Conservation (phyloP, 208 protist species). For the Leptomonas pyrrhocoris region DNA sequence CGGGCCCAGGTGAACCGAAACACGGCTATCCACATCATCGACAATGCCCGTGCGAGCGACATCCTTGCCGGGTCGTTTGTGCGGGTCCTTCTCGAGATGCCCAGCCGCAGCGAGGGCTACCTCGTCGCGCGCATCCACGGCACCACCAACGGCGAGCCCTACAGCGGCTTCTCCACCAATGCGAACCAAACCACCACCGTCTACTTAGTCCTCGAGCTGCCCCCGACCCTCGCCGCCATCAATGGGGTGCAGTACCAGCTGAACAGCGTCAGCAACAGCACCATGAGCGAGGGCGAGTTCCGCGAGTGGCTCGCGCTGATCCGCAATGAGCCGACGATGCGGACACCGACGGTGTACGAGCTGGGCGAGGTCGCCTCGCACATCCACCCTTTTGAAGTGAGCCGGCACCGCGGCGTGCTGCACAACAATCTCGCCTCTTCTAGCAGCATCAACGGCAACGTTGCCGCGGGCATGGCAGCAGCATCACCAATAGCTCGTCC, state of each 20-base stretch:
- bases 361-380: conserved; percentile 35
- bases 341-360: conserved; percentile 39
- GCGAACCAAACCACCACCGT: conserved; percentile 44
- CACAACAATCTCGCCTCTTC: conserved; percentile 2
- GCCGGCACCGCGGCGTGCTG: conserved; percentile 20
- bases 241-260: conserved; percentile 83
- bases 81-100: conserved; percentile 76
- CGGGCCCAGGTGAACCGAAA: conserved; percentile 76
- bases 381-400: conserved; percentile 33
- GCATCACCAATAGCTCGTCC: neutral
- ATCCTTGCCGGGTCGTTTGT: conserved; percentile 66
- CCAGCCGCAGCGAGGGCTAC: conserved; percentile 62
- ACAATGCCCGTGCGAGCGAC: conserved; percentile 23
- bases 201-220: conserved; percentile 65
- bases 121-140: conserved; percentile 59
- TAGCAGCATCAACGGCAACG: neutral
- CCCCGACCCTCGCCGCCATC: conserved; percentile 47
- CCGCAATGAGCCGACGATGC: conserved; percentile 24
- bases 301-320: conserved; percentile 57
- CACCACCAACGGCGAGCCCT: conserved; percentile 53
- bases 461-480: neutral
- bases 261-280: conserved; percentile 86
- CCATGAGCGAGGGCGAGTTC: conserved; percentile 76
- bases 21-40: conserved; percentile 65
- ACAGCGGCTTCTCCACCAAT: conserved; percentile 73